Base-by-base conservation (phyloP, 2,329 filamentous ascomycete species). In the Diplocarpon rosae region DNA sequence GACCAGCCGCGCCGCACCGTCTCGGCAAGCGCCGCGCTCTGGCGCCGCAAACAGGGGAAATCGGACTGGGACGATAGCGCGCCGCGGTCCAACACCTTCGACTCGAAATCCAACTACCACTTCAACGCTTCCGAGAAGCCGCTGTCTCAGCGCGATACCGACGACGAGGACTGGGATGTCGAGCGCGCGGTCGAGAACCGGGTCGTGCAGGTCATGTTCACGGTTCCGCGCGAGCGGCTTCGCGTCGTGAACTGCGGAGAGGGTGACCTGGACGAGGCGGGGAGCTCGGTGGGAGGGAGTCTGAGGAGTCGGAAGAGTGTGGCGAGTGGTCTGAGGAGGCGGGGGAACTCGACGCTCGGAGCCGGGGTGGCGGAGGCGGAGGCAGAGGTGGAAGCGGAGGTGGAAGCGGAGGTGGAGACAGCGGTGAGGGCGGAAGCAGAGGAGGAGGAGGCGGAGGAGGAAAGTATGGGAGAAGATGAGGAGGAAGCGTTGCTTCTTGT, bases 171-270 rank as follows among this genome's bases (percentile, higher is more conserved):
- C 43, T 85, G 83, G 83, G 84, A 88, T 55, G 76, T 89, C 32
- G 84, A 89, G 61, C 70, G 73, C 44, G 83, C 83, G 2, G 75
- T 83, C 1, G 80, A 86, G 65, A 75, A 75, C 47, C 67, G 83
- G 16, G 69, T 85, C 8, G 83, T 89, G 49, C 84, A 89, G 63
- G 76, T 87, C 59, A 92, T 94, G 76, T 96, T 95, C 63, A 95
- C 90, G 0, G 87, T 95, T 48, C 90, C 92, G 2, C 87, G 83
- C 62, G 83, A 90, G 63, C 78, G 79, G 55, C 65, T 96, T 51
- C 70, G 90, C 20, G 88, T 96, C n/a, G 90, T 95, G 15, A 96
- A 96, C 62, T 81, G 76, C 40, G 83, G 83, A 57, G 65, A 70
- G n/a, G 62, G 62, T 50, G 60, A 70, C 29, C 68, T 69, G 46